Evolutionary conservation across 2,329 filamentous ascomycete species (phyloP), one percentile per base, ranked within the genome.

Genomic region (Pseudogymnoascus sp.): DNA sequence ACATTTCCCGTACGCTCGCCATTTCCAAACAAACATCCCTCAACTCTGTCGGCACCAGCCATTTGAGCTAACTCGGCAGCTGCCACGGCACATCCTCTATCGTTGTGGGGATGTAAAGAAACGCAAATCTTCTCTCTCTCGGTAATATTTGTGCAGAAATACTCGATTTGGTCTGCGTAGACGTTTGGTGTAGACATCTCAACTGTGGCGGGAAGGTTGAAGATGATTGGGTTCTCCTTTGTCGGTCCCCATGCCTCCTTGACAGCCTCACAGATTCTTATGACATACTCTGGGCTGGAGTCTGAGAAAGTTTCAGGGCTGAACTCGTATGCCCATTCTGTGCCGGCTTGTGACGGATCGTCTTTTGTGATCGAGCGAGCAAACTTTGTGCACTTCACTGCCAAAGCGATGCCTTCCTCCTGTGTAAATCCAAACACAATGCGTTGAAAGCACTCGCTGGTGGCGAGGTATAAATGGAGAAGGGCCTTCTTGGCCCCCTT

Each of bases 1-100:
- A 97, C 92, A 71, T 97, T 97, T 66, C 93, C 95, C 0, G 93
- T 97, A 67, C 95, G 82, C 81, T 99, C 93, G 64, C 95, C 93
- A 70, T 97, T 97, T 61, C 93, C 92, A 73, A 97, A 96, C 40
- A 97, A 81, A 67, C 91, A 96, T 53, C 93, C 93, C 76, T 97
- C 93, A 12, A 97, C 93, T 73, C 95, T 82, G 76, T 97, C 91
- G 37, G 92, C 95, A 62, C 93, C 95, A 16, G 93, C 95, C 93
- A 97, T 97, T 76, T 97, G 93, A 5, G 89, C 93, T 71, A 97
- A 77, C 74, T 97, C 93, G 8, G 93, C 90, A 0, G 93, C 93
- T 0, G 93, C 93, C 14, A 95, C 86, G 3, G 91, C 92, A 67
- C 90, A 96, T 21, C 93, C 93, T 66, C 95, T 84, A 75, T 97